A percentile compares a stretch with the other conserved stretches of the same genome.
Evolutionary conservation across 176 grass and related monocot genomes (phyloP).

Genomic region (Aegilops longissima): DNA sequence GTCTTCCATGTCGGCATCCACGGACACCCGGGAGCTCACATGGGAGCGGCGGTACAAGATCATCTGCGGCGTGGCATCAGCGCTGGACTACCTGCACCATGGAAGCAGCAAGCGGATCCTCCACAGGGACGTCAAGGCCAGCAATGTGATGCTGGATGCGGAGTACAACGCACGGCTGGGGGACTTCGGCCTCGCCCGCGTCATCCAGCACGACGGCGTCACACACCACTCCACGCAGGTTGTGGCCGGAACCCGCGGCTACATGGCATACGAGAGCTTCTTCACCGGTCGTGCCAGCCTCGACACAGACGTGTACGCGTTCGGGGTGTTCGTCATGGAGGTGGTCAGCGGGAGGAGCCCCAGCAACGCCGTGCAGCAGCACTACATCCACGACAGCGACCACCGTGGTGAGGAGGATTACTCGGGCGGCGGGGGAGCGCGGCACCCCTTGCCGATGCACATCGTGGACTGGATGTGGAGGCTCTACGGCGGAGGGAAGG

Average conservation of each 20-base stretch:
- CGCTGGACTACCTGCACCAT: constrained; percentile 61
- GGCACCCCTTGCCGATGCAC: neutral
- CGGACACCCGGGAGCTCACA: constrained; percentile 15
- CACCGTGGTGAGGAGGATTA: too few species aligned
- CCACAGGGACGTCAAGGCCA: constrained; percentile 58
- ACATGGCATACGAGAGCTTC: constrained; percentile 66
- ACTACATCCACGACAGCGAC: neutral
- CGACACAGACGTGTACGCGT: constrained; percentile 54
- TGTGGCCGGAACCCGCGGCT: constrained; percentile 43
- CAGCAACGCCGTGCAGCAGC: neutral
- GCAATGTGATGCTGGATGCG: constrained; percentile 63
- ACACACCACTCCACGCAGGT: constrained; percentile 58
- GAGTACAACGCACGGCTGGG: constrained; percentile 47
- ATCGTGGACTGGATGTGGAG: constrained; percentile 14
- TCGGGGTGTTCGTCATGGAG: constrained; percentile 56
- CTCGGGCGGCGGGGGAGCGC: neutral
- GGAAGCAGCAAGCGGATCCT: constrained; percentile 54
- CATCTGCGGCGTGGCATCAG: constrained; percentile 45
- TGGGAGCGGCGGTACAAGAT: constrained; percentile 51
- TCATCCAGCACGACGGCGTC: constrained; percentile 36
- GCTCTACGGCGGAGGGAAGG: neutral
- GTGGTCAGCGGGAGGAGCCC: constrained; percentile 43
- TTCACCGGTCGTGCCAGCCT: constrained; percentile 61
- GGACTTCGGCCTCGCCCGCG: constrained; percentile 60
- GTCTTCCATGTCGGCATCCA: neutral